A percentile compares a stretch with the other conserved stretches of the same genome.
Conservation (phyloP, 768 basidiomycete species). For the Lactarius sp. region DNA sequence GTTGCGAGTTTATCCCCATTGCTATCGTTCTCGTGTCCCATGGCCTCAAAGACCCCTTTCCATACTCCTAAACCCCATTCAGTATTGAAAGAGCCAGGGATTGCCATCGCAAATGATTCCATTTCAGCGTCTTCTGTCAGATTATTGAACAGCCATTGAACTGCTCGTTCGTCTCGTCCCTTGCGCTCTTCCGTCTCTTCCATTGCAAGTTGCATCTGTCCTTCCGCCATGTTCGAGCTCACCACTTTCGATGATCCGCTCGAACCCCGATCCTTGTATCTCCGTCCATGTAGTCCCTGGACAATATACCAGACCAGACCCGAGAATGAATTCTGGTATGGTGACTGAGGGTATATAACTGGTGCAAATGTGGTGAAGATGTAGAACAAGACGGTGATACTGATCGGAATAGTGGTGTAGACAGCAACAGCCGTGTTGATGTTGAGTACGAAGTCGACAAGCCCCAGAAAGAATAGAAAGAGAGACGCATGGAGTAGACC, state of each 20-base stretch:
- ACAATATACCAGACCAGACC: slow-evolving; percentile 9
- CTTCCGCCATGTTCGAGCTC: slow-evolving; percentile 4
- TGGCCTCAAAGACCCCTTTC: not conserved
- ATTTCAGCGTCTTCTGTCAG: slow-evolving; percentile 7
- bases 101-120: slow-evolving; percentile 1
- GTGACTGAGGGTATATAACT: slow-evolving; percentile 10
- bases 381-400: slow-evolving; percentile 12
- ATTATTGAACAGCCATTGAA: slow-evolving; percentile 1
- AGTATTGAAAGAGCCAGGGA: not conserved
- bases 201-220: slow-evolving; percentile 11
- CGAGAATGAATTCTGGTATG: slow-evolving; percentile 14
- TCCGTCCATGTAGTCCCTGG: not conserved
- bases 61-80: slow-evolving; percentile 7
- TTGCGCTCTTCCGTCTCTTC: slow-evolving; percentile 4
- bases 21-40: not conserved
- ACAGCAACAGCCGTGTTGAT: slow-evolving; percentile 22
- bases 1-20: not conserved
- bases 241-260: not conserved
- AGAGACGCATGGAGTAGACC: slow-evolving; percentile 47
- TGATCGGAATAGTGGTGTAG: not conserved
- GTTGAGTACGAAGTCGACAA: slow-evolving; percentile 41
- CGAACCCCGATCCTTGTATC: slow-evolving; percentile 1
- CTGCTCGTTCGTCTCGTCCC: not conserved
- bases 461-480: slow-evolving; percentile 46
- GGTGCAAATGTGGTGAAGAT: slow-evolving; percentile 16